phyloP scores from a whole-genome alignment of 2,329 filamentous ascomycete species.

The Aspergillus candidus region DNA sequence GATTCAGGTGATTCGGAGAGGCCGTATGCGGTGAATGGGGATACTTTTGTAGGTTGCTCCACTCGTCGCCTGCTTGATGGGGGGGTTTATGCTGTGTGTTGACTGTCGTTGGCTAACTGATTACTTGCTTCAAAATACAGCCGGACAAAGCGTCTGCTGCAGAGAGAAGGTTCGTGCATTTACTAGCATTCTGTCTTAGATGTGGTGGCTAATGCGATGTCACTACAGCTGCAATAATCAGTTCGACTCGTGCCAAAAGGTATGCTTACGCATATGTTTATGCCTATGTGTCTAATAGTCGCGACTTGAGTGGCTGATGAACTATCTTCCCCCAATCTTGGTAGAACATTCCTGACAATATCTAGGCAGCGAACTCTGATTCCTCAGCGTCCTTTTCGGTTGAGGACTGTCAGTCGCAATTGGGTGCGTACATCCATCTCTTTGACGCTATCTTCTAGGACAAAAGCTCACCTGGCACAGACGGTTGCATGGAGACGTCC shows the following conservation, averaged over 20 bases:
- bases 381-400: constrained; percentile 7
- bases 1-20: constrained; percentile 14
- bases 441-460: not conserved
- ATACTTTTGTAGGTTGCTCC: constrained; percentile 16
- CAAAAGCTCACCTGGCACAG: too few species aligned
- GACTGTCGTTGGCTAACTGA: not conserved
- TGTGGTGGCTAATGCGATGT: not conserved
- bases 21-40: constrained; percentile 19
- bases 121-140: constrained; percentile 2
- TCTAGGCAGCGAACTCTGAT: constrained; percentile 13
- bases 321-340: not conserved
- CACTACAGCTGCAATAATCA: constrained; percentile 16
- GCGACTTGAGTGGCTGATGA: too few species aligned
- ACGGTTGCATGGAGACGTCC: too few species aligned
- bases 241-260: constrained; percentile 18
- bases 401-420: constrained; percentile 14
- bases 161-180: constrained; percentile 14
- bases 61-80: not conserved
- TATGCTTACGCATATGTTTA: too few species aligned
- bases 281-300: too few species aligned
- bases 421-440: constrained; percentile 6
- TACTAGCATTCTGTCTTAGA: not conserved
- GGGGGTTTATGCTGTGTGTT: not conserved
- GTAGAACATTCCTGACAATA: not conserved
- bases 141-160: constrained; percentile 14